Base-by-base conservation (phyloP, 2,329 filamentous ascomycete genomes). In the Cytospora piceae region DNA sequence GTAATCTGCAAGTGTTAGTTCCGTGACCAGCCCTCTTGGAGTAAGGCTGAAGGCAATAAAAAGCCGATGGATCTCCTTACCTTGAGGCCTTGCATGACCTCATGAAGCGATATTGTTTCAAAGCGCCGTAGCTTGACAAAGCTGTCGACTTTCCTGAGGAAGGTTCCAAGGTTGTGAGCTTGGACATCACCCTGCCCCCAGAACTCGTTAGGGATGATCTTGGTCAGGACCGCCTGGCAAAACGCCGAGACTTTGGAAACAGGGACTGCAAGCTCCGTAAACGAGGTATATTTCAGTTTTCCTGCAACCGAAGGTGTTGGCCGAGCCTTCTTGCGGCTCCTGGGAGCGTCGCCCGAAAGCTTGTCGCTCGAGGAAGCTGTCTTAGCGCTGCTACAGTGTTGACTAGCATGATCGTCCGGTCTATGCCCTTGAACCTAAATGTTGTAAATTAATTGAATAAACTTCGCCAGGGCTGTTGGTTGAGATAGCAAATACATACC, bases 61-160 rank as follows among this genome's bases (percentile, higher is more conserved):
- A 39, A 39, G 5, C 20, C 57, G 22, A 69, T 69, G 68, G 49
- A n/a, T 32, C 4, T 20, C 62, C 74, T 60, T 78, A 92, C 91
- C 84, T 91, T 92, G 56, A 98, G 78, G 0, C 85, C 87, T 73
- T 96, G 91, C 54, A 85, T 81, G 1, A 94, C 83, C 68, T 94
- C 88, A 74, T 97, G 92, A 34, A 99, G 79, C 22, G 87, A 90
- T 71, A 96, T 81, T 65, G 81, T 90, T 76, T 99, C 95, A 72
- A 92, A 97, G 57, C 91, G 89, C 58, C 93, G 86, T 61, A 97
- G 78, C 54, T 81, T 82, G 60, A 98, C 79, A 70, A 98, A 98
- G 4, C 80, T 82, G 73, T 97, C 87, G n/a, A 98, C 80, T 69
- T 87, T 88, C 49, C 80, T 82, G 73, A 93, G 79, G 39, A 97